Evolutionary conservation across 2,329 filamentous ascomycete genomes (phyloP), one percentile per base, ranked within the genome.

Genomic region (Dryadomyces quercus-mongolicae): DNA sequence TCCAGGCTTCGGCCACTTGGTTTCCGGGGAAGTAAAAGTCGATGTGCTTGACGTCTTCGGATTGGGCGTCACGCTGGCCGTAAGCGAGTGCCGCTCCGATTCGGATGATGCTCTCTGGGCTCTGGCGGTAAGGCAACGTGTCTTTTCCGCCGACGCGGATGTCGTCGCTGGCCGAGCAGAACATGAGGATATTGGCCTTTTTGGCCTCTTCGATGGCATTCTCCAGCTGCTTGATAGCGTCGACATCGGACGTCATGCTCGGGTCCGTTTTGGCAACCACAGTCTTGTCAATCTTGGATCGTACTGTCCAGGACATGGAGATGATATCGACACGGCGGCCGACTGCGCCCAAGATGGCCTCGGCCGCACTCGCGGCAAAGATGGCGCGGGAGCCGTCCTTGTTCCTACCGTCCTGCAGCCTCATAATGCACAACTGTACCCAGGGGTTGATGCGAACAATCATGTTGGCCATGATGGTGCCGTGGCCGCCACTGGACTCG

Each of bases 241-340:
- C 49, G 25, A 16, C 7, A 20, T 58, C 52, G 20, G 57, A 52
- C 21, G 56, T 55, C 1, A 58, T 54, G n/a, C n/a, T n/a, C n/a
- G n/a, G n/a, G n/a, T n/a, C n/a, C 21, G 68, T 64, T 16, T 8
- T 43, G 5, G 20, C 2, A 4, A 5, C 49, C 18, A 51, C 12
- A 18, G 49, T 20, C 5, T 51, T 18, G 34, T n/a, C n/a, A n/a
- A 51, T 51, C 36, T 51, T 51, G 38, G 12, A n/a, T 1, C 58
- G 54, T 16, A 70, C 65, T 1, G 65, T 68, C 68, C 67, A 70
- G 0, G 64, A 67, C 65, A 70, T 70, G 51, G 65, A 69, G 49
- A 70, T 70, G 46, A 68, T 66, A 40, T 68, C 58, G 0, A 69
- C 57, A 1, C n/a, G n/a, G n/a, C n/a, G n/a, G n/a, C n/a, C n/a